Base-by-base conservation (phyloP, 2,329 filamentous ascomycete genomes). In the Fonsecaea erecta region DNA sequence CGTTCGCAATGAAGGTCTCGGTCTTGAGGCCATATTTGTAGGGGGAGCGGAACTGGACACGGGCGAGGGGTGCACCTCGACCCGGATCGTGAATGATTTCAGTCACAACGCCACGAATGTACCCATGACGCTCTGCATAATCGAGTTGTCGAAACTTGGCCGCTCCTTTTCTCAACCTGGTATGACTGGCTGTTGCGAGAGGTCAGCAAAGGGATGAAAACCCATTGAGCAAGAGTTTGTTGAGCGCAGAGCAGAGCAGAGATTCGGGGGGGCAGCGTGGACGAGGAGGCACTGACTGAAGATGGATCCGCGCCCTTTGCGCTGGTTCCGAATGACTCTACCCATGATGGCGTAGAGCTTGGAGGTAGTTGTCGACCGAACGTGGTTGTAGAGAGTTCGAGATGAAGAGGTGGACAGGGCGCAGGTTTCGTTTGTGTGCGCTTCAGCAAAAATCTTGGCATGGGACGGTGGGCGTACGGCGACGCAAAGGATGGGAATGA, bases 1-100 rank as follows among this genome's bases (percentile, higher is more conserved):
- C 95, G 86, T 98, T 99, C 84, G 95, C 95, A 80, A 99, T 99
- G 90, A 99, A 97, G 76, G 95, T 99, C 90, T 99, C 93, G 82
- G 90, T 94, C 82, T 93, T 85, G 81, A 93, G 90, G 90, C 96
- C 97, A 91, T 92, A 98, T 83, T 89, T 88, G 90, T 99, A 99
- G 77, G 95, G 93, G 84, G 96, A 91, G 77, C 95, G 93, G 92
- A 99, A 99, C 77, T 88, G 85, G 79, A 99, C 93, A 84, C 92
- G 92, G 81, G 95, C 95, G 79, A 99, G 92, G 77, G 95, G 95
- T 83, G 96, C 93, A 85, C 95, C 95, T 85, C 95, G 93, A 82
- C 95, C 95, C 77, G 93, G 88, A 84, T 99, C 95, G 89, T 99
- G 95, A 84, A 99, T 91, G 84, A 98, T 97, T 79, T 98, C 92